A percentile compares a stretch with the other conserved stretches of the same genome.
Conservation (phyloP, 129 eudicot genomes). For the Pittosporum tobira region DNA sequence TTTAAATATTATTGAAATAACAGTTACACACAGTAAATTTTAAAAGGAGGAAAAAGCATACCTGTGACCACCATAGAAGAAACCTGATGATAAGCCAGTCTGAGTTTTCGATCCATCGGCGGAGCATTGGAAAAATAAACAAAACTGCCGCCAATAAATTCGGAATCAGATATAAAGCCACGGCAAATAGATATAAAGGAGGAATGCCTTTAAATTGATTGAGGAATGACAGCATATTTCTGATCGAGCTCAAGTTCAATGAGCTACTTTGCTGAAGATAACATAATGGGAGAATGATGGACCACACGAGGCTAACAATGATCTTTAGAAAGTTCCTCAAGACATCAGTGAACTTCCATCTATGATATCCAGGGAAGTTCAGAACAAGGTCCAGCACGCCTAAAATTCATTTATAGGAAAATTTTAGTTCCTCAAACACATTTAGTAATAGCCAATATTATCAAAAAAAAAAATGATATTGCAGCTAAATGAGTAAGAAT, state of each 20-base stretch:
- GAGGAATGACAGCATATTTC: constrained; percentile 41
- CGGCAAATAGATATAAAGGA: constrained; percentile 67
- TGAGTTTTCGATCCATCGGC: constrained; percentile 96
- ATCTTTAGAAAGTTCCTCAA: constrained; percentile 67
- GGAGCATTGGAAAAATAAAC: constrained; percentile 89
- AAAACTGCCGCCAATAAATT: constrained; percentile 63
- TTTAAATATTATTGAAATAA: too few species aligned
- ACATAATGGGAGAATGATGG: constrained; percentile 64
- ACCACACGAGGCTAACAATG: constrained; percentile 75
- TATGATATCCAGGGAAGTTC: constrained; percentile 84
- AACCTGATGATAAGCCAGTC: constrained; percentile 85
- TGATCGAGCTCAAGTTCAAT: constrained; percentile 30
- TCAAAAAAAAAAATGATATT: too few species aligned
- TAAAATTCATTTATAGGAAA: constrained; percentile 6
- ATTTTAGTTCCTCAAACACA: too few species aligned
- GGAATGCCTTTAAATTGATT: constrained; percentile 65
- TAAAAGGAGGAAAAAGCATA: constrained; percentile 20
- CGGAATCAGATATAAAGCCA: constrained; percentile 76
- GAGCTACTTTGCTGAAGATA: constrained; percentile 44
- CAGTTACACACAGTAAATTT: too few species aligned
- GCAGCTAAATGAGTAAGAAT: constrained; percentile 11
- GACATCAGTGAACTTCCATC: constrained; percentile 76
- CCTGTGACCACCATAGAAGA: constrained; percentile 99
- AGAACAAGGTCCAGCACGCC: constrained; percentile 79
- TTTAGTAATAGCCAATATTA: too few species aligned